These are phyloP conservation scores for Nakazawaea ambrosiae DNA, from an alignment of 805 yeast genomes.

Conservation along the genomic window DNA sequence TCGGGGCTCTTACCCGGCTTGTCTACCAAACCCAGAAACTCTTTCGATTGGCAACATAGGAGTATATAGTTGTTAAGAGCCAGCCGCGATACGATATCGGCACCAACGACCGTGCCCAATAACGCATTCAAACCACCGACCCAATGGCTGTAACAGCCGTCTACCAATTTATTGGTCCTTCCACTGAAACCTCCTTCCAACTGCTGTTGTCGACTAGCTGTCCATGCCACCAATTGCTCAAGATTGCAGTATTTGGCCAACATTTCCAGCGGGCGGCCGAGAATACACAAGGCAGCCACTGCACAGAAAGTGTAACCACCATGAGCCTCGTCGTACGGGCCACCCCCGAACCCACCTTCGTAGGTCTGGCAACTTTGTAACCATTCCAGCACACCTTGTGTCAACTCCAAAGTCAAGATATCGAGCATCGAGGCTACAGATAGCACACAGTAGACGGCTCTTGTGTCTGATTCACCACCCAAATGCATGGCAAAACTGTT, in stretches of 20 bases:
- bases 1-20: conserved; percentile 82
- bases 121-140: conserved; percentile 73
- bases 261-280: conserved; percentile 30
- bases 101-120: conserved; percentile 43
- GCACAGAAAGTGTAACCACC: conserved; percentile 97
- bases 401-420: conserved; percentile 55
- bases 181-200: conserved; percentile 90
- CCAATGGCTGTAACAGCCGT: conserved; percentile 96
- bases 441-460: conserved; percentile 87
- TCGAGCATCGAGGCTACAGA: conserved; percentile 60
- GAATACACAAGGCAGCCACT: conserved; percentile 49
- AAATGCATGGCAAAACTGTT: conserved; percentile 75
- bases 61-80: conserved; percentile 61
- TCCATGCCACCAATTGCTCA: conserved; percentile 56
- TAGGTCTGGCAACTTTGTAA: conserved; percentile 70
- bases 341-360: conserved; percentile 94
- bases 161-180: conserved; percentile 87
- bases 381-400: conserved; percentile 50
- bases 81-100: conserved; percentile 40
- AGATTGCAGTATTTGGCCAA: conserved; percentile 35
- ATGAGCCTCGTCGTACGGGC: conserved; percentile 84
- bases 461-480: conserved; percentile 78
- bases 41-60: conserved; percentile 62
- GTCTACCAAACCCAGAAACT: conserved; percentile 73
- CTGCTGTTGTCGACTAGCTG: conserved; percentile 55